A percentile compares a stretch with the other conserved stretches of the same genome.
Conservation (phyloP, 805 yeast species). For the Saturnispora quitensis region DNA sequence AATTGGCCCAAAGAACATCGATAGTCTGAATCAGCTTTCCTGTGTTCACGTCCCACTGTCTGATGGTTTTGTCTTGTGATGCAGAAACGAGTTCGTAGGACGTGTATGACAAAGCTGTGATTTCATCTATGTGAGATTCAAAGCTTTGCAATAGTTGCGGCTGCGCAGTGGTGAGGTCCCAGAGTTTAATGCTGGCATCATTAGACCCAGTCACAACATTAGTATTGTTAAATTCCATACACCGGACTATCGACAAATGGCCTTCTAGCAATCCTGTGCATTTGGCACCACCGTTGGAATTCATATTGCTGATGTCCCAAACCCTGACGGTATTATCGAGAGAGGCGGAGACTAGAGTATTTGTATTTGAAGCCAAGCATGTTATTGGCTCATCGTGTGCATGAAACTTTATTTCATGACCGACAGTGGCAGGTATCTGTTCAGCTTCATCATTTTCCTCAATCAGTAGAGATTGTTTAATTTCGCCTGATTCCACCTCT, state of each 20-base stretch:
- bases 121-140: conserved; percentile 58
- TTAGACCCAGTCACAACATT: conserved; percentile 45
- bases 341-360: conserved; percentile 68
- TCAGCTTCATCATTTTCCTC: conserved; percentile 17
- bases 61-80: conserved; percentile 59
- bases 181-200: conserved; percentile 54
- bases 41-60: conserved; percentile 65
- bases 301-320: conserved; percentile 55
- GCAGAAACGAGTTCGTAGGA: conserved; percentile 53
- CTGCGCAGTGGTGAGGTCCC: conserved; percentile 35
- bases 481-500: conserved; percentile 12
- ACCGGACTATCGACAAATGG: conserved; percentile 49
- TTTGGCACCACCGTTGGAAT: conserved; percentile 33
- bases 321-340: conserved; percentile 70
- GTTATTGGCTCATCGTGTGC: conserved; percentile 48
- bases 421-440: neutral
- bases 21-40: conserved; percentile 65
- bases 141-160: conserved; percentile 35
- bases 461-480: conserved; percentile 31
- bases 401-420: conserved; percentile 44
- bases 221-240: conserved; percentile 47
- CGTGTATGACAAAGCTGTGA: conserved; percentile 52
- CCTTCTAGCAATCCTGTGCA: conserved; percentile 48
- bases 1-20: conserved; percentile 56
- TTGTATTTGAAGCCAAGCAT: conserved; percentile 64